phyloP scores from a whole-genome alignment of 495 filamentous ascomycete genomes.

The Aspergillus diversus region DNA sequence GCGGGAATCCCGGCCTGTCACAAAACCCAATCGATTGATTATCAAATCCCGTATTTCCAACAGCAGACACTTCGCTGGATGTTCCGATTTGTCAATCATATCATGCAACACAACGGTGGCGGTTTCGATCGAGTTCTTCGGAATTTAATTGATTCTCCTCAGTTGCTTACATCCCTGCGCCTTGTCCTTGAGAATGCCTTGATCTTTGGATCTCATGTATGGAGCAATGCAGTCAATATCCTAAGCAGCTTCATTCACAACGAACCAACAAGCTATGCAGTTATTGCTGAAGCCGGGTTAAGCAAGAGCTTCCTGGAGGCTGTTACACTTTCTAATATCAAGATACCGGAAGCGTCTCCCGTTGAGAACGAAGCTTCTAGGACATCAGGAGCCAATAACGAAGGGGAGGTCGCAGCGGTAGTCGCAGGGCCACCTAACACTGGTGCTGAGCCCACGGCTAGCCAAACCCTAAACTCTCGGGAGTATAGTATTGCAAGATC shows the following conservation, averaged over 20 bases:
- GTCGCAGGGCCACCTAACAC: constrained; percentile 22
- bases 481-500: constrained; percentile 42
- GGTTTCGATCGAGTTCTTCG: constrained; percentile 87
- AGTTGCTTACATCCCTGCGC: constrained; percentile 74
- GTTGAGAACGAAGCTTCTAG: constrained; percentile 28
- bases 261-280: constrained; percentile 95
- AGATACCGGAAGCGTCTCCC: constrained; percentile 36
- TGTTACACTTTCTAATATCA: constrained; percentile 61
- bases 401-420: constrained; percentile 31
- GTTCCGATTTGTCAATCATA: constrained; percentile 93
- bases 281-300: constrained; percentile 91
- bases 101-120: constrained; percentile 83
- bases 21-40: constrained; percentile 84
- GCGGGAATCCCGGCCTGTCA: constrained; percentile 76
- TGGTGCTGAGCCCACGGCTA: constrained; percentile 22
- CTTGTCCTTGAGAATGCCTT: constrained; percentile 77
- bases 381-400: constrained; percentile 24
- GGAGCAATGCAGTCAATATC: constrained; percentile 89
- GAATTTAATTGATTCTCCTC: constrained; percentile 92
- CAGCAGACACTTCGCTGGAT: constrained; percentile 92
- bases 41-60: constrained; percentile 86
- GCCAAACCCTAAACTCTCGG: constrained; percentile 29
- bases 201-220: constrained; percentile 86
- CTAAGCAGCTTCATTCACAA: constrained; percentile 97
- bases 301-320: constrained; percentile 81